Evolutionary conservation across 305 asterid species (phyloP).

Genomic region (Fraxinus floribunda): DNA sequence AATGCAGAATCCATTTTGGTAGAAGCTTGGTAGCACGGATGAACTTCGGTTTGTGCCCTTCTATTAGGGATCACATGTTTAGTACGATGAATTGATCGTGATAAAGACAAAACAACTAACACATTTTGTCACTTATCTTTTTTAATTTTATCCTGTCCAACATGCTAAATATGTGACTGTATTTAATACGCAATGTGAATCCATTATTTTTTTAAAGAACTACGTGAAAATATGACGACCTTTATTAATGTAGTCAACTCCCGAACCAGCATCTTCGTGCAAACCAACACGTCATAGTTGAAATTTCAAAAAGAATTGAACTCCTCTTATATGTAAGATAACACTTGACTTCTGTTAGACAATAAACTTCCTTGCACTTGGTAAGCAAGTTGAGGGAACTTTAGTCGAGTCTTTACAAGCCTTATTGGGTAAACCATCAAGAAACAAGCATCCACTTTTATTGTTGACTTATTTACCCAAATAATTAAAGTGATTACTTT

Average conservation of each 20-base stretch:
- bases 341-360: not conserved
- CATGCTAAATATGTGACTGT: not conserved
- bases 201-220: not conserved
- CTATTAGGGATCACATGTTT: not conserved
- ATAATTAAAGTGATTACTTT: too few relatives aligned
- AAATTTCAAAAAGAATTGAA: too few relatives aligned
- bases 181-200: too few relatives aligned
- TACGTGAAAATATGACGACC: not conserved
- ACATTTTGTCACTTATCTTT: not conserved
- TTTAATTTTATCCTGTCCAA: not conserved
- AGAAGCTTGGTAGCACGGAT: conserved; percentile 62
- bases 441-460: not conserved
- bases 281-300: not conserved
- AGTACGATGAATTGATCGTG: not conserved
- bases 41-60: conserved; percentile 45
- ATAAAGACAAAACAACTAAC: not conserved
- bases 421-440: not conserved
- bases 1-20: conserved; percentile 58
- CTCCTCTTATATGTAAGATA: not conserved
- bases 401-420: not conserved
- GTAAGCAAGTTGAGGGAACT: not conserved
- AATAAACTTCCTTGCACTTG: not conserved
- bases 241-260: not conserved
- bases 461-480: not conserved
- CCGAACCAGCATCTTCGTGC: not conserved